Evolutionary conservation across 805 yeast species (phyloP).

Genomic region (Starmerella apis): DNA sequence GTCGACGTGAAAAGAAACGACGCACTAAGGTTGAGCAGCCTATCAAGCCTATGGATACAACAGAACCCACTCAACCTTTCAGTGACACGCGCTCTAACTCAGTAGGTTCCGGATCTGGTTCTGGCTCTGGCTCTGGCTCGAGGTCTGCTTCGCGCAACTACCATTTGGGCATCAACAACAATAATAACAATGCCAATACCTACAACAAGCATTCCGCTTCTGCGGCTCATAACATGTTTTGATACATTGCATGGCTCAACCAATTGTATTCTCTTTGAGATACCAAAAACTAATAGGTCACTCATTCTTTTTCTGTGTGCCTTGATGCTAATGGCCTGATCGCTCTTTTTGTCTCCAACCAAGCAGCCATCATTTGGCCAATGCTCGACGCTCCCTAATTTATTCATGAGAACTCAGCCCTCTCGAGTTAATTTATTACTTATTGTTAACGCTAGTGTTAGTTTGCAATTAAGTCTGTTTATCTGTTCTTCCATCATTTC

Average conservation of each 20-base stretch:
- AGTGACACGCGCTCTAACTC: not conserved
- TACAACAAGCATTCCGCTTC: conserved; percentile 8
- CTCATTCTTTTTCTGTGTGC: not conserved
- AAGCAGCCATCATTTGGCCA: not conserved
- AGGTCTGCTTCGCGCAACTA: not conserved
- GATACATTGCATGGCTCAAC: not conserved
- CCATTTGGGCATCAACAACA: not conserved
- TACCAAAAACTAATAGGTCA: not conserved
- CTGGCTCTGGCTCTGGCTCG: not conserved
- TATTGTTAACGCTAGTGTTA: too few relatives aligned
- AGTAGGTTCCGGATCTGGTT: not conserved
- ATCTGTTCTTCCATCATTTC: too few relatives aligned
- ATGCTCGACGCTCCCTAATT: not conserved
- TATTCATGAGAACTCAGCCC: too few relatives aligned
- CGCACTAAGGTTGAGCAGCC: conserved; percentile 3
- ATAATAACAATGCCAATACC: not conserved
- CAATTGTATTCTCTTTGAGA: too few relatives aligned
- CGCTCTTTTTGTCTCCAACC: not conserved
- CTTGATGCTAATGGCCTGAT: not conserved
- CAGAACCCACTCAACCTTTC: not conserved
- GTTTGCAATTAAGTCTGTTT: too few relatives aligned
- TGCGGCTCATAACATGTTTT: conserved; percentile 19
- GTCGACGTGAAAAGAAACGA: conserved; percentile 7
- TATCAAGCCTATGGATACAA: conserved; percentile 1
- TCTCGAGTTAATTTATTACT: too few relatives aligned